Conservation (phyloP, 179 eudicot genomes). For the Silene coronaria region DNA sequence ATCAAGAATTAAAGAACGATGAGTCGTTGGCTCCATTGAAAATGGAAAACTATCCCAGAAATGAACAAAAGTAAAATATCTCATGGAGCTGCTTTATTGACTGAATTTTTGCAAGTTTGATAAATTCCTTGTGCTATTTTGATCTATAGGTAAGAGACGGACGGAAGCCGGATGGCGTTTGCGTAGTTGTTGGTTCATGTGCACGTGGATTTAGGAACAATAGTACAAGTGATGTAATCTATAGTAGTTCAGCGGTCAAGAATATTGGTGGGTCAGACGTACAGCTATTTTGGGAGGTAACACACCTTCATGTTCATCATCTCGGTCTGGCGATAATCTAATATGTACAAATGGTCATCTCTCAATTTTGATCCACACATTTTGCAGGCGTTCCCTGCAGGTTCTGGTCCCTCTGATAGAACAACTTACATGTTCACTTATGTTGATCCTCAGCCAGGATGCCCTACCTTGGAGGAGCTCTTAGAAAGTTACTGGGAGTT, state of each 20-base stretch:
- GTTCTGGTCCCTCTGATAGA: conserved; percentile 84
- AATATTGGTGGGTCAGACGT: conserved; percentile 62
- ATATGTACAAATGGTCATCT: neutral
- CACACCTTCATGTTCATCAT: neutral
- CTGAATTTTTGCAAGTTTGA: neutral
- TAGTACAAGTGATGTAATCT: conserved; percentile 75
- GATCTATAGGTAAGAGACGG: conserved; percentile 53
- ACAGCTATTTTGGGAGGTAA: conserved; percentile 97
- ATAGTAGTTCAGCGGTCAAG: conserved; percentile 53
- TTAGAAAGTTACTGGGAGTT: conserved; percentile 90
- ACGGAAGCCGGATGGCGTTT: conserved; percentile 91
- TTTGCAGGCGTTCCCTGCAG: conserved; percentile 93
- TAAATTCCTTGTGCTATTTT: neutral
- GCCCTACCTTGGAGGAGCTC: conserved; percentile 80
- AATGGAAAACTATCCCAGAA: conserved; percentile 2
- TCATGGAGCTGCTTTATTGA: neutral
- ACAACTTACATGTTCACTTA: conserved; percentile 96
- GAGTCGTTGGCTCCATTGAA: neutral
- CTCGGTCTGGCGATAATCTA: neutral
- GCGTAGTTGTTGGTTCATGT: conserved; percentile 96
- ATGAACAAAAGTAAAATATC: neutral
- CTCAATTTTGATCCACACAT: conserved; percentile 8
- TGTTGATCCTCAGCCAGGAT: conserved; percentile 77
- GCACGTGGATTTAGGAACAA: conserved; percentile 67
- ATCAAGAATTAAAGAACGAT: neutral